phyloP scores from a whole-genome alignment of 176 grass and related monocot species.

The Guadua angustifolia region DNA sequence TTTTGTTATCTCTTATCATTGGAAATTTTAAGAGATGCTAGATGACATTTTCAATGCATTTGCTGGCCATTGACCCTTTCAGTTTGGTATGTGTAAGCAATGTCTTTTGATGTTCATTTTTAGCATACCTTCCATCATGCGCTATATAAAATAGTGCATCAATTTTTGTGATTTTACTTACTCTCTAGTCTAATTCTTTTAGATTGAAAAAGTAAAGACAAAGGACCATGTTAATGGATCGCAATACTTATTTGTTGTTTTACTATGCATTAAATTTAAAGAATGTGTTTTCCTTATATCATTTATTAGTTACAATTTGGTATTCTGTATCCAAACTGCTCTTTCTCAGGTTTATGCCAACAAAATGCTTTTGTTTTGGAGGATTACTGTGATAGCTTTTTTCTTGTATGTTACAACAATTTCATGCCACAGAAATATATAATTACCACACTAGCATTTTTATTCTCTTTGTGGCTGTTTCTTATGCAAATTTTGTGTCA shows the following conservation, averaged over 20 bases:
- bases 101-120: slow-evolving; percentile 23
- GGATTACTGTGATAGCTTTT: neutral
- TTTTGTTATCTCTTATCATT: slow-evolving; percentile 19
- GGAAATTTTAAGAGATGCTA: neutral
- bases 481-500: neutral
- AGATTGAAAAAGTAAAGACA: neutral
- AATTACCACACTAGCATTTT: slow-evolving; percentile 6
- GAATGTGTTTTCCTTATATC: neutral
- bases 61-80: slow-evolving; percentile 26
- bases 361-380: neutral
- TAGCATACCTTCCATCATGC: slow-evolving; percentile 22
- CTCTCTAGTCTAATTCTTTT: neutral
- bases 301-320: neutral
- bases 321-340: neutral
- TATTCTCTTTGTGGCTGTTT: slow-evolving; percentile 6
- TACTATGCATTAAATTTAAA: neutral
- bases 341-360: neutral
- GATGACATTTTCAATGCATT: slow-evolving; percentile 11
- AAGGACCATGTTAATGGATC: slow-evolving; percentile 13
- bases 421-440: slow-evolving; percentile 3
- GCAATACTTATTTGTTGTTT: neutral
- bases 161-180: neutral
- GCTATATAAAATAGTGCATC: neutral
- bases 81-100: neutral
- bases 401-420: neutral